Percentiles rank a stretch among this genome's conserved stretches.
phyloP scores from a whole-genome alignment of 2,329 filamentous ascomycete species.

The Sporothrix pseudoabietina region DNA sequence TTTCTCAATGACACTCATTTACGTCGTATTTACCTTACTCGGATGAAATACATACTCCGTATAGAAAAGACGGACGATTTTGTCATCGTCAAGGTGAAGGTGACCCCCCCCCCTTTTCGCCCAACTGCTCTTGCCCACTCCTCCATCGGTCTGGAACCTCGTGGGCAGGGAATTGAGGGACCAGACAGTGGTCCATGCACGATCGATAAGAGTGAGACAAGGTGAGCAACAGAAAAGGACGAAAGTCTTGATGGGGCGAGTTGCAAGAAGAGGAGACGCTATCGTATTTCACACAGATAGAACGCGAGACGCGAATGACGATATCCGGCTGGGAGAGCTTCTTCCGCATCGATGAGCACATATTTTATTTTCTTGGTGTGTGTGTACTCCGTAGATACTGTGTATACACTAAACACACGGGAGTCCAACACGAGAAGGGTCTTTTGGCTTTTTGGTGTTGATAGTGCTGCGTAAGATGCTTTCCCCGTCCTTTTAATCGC shows the following conservation, averaged over 20 bases:
- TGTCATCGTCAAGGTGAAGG: neutral
- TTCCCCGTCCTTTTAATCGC: neutral
- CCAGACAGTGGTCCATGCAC: conserved; percentile 1
- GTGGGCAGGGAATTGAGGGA: neutral
- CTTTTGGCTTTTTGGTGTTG: neutral
- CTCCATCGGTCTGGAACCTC: neutral
- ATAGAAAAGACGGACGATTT: neutral
- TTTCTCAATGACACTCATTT: neutral
- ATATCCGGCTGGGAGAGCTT: neutral
- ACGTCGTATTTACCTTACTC: too few relatives aligned
- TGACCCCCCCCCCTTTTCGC: neutral
- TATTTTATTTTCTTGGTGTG: neutral
- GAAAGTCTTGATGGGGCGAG: neutral
- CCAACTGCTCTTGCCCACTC: neutral
- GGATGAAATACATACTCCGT: neutral
- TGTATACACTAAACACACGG: neutral
- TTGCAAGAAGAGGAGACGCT: neutral
- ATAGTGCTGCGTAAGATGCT: neutral
- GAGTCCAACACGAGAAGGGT: conserved; percentile 1
- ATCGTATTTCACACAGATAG: neutral
- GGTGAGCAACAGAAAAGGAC: neutral
- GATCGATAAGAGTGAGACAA: neutral
- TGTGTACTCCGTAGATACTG: too few relatives aligned
- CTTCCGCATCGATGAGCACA: neutral
- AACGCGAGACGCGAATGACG: conserved; percentile 7